Evolutionary conservation across 2,329 filamentous ascomycete genomes (phyloP), one percentile per base, ranked within the genome.

Genomic region (Drechslera avenae): DNA sequence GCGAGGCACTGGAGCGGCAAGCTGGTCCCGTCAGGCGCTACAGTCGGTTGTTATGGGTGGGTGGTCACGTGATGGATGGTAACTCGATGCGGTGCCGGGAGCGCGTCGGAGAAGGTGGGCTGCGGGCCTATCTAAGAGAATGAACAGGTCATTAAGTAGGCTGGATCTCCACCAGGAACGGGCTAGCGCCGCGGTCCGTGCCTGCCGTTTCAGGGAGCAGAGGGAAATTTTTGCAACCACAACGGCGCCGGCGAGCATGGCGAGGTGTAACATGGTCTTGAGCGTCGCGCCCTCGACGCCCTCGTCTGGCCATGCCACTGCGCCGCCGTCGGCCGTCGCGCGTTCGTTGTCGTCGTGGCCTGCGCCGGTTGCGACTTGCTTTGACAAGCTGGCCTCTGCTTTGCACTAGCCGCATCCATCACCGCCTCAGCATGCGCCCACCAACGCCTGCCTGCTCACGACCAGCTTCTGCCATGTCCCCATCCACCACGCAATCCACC

Each of bases 41-140:
- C 34, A 12, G 48, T 36, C 37, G 30, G 44, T 26, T 26, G 50
- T 23, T 43, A 51, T 17, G 36, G 41, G 30, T 34, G 50, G 6
- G 18, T 16, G 32, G 42, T 66, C 64, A 64, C 64, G 64, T 64
- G 63, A 64, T 18, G 58, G 53, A 48, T 49, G 50, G 61, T 56
- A 58, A 59, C 56, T 57, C 59, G 57, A 57, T 52, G 60, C 53
- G 60, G 59, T 62, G 59, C 57, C 59, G 62, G 61, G 50, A 53
- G 63, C 58, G 57, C 57, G 50, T 66, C 61, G 65, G 60, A 64
- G 60, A 57, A 52, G 56, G 63, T 65, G 66, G 64, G 60, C 64
- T 63, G 60, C 59, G 60, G 60, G 58, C 62, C 57, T 67, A 65
- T 67, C 60, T 59, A 57, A 55, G 52, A 55, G 52, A 55, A 55